phyloP scores from a whole-genome alignment of 371 early-diverging fungal species.

The Mortierella sp. region DNA sequence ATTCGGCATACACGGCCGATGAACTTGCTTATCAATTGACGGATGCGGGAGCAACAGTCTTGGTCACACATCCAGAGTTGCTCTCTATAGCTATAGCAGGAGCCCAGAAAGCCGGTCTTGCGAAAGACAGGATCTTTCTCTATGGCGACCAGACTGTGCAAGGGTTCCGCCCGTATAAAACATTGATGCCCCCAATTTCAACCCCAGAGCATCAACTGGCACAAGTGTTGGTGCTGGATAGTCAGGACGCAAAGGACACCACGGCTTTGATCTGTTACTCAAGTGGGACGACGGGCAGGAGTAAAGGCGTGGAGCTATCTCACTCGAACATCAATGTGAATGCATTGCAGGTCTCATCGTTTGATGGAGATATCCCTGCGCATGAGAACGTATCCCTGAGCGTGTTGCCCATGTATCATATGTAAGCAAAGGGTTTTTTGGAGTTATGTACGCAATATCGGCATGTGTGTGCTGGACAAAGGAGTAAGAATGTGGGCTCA shows the following conservation, averaged over 20 bases:
- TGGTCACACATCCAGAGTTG: constrained; percentile 61
- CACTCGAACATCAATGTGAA: constrained; percentile 84
- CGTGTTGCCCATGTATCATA: constrained; percentile 6
- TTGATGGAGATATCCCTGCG: constrained; percentile 31
- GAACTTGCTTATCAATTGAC: constrained; percentile 80
- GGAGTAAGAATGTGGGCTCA: too few relatives aligned
- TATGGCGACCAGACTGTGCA: constrained; percentile 59
- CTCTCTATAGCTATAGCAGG: constrained; percentile 63
- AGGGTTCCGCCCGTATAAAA: constrained; percentile 41
- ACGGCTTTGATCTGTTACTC: constrained; percentile 82
- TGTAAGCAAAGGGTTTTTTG: too few relatives aligned
- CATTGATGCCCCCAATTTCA: constrained; percentile 30
- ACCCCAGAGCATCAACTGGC: constrained; percentile 17
- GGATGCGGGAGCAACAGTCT: constrained; percentile 68
- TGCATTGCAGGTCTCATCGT: constrained; percentile 61
- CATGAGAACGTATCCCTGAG: constrained; percentile 41
- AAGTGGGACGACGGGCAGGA: constrained; percentile 80
- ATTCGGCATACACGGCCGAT: constrained; percentile 76
- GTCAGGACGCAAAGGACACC: constrained; percentile 1
- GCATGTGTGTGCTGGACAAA: too few relatives aligned
- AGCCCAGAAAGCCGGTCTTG: constrained; percentile 64
- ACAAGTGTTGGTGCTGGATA: constrained; percentile 5
- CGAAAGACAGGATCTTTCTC: constrained; percentile 61
- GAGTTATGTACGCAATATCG: too few relatives aligned
- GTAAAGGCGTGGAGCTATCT: constrained; percentile 87